Percentiles rank a stretch among this genome's conserved stretches.
phyloP scores from a whole-genome alignment of 73 alveolate species.

The Blepharisma stoltei region DNA sequence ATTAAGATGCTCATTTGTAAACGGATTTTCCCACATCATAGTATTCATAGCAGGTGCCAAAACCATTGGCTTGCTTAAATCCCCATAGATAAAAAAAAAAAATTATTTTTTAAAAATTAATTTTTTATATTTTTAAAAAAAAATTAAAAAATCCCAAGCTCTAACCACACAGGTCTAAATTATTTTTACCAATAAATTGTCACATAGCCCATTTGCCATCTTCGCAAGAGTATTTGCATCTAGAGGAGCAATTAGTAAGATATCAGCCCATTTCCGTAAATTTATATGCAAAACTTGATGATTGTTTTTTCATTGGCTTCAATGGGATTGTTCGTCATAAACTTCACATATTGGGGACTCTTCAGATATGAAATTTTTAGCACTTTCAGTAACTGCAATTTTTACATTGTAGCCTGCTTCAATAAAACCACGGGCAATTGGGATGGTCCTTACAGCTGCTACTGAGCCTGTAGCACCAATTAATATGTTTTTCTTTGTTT shows the following conservation, averaged over 20 bases:
- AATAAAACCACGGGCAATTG: slow-evolving; percentile 32
- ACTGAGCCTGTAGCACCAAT: slow-evolving; percentile 50
- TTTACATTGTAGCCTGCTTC: background rate
- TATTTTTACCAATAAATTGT: slow-evolving; percentile 52
- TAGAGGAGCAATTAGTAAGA: slow-evolving; percentile 73
- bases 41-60: slow-evolving; percentile 94
- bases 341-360: slow-evolving; percentile 22
- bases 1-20: slow-evolving; percentile 51
- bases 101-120: background rate
- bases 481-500: background rate
- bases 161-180: slow-evolving; percentile 59
- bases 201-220: slow-evolving; percentile 76
- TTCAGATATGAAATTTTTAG: slow-evolving; percentile 30
- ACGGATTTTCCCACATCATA: slow-evolving; percentile 67
- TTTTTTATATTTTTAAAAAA: background rate
- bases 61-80: slow-evolving; percentile 45
- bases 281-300: slow-evolving; percentile 85
- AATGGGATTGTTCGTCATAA: slow-evolving; percentile 67
- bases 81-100: slow-evolving; percentile 39
- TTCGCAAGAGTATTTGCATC: slow-evolving; percentile 89
- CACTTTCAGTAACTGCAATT: slow-evolving; percentile 10
- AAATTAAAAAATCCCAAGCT: slow-evolving; percentile 65
- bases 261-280: slow-evolving; percentile 67
- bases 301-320: slow-evolving; percentile 62
- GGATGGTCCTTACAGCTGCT: slow-evolving; percentile 63